Evolutionary conservation across 1,139 yeast genomes (phyloP).

Genomic region (Schwanniomyces etchellsii): DNA sequence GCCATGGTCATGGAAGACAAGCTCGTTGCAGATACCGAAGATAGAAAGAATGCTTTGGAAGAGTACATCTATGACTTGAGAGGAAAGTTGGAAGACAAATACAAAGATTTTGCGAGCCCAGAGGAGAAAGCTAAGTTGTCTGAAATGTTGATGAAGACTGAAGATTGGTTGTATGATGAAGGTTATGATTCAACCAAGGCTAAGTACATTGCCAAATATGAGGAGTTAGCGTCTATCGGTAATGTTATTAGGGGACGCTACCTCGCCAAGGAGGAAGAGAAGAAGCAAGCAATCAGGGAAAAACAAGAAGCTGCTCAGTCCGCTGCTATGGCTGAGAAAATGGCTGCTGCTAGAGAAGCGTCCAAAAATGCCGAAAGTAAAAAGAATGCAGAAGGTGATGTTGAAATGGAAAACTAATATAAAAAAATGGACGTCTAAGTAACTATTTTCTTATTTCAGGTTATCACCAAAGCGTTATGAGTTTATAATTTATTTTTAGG

Average conservation of each 20-base stretch:
- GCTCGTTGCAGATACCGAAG: slow-evolving; percentile 97
- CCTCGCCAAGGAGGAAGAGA: slow-evolving; percentile 90
- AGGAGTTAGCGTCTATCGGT: slow-evolving; percentile 92
- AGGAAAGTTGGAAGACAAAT: slow-evolving; percentile 92
- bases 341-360: slow-evolving; percentile 73
- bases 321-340: slow-evolving; percentile 86
- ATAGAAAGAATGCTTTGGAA: slow-evolving; percentile 95
- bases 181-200: slow-evolving; percentile 97
- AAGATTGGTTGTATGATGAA: slow-evolving; percentile 97
- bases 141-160: slow-evolving; percentile 75
- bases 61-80: slow-evolving; percentile 97
- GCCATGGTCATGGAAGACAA: slow-evolving; percentile 85
- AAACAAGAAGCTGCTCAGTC: slow-evolving; percentile 85
- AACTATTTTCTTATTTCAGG: no score
- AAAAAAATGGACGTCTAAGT: background rate
- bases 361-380: slow-evolving; percentile 20
- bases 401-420: slow-evolving; percentile 27
- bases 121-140: slow-evolving; percentile 81
- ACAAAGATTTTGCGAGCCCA: slow-evolving; percentile 81
- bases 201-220: slow-evolving; percentile 95
- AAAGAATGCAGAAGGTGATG: slow-evolving; percentile 26
- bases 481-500: no score
- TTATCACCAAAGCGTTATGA: no score
- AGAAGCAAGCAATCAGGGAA: slow-evolving; percentile 81
- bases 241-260: slow-evolving; percentile 95